Percentiles rank a stretch among this genome's conserved stretches.
These are phyloP conservation scores for Komagataella phaffii DNA, from an alignment of 805 yeast species.

Conservation along the genomic window DNA sequence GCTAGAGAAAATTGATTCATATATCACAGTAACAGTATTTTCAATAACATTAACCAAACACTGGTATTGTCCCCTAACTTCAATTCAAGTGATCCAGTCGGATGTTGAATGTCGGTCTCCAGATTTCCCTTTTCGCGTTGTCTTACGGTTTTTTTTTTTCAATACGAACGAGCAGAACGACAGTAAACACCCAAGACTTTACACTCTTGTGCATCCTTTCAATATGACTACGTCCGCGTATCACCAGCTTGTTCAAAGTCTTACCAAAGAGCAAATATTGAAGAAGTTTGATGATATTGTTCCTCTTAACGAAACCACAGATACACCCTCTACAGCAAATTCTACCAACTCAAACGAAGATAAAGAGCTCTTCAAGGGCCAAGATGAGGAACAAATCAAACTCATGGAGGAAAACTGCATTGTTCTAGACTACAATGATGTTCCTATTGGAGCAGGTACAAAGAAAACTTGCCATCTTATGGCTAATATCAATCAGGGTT, in stretches of 20 bases:
- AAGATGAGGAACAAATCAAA: slow-evolving; percentile 87
- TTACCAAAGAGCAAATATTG: slow-evolving; percentile 36
- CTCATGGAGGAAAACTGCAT: slow-evolving; percentile 96
- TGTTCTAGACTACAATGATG: slow-evolving; percentile 78
- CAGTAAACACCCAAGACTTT: neutral
- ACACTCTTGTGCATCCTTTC: slow-evolving; percentile 1
- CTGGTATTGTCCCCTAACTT: no score
- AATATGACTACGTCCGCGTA: slow-evolving; percentile 13
- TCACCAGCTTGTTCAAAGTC: slow-evolving; percentile 38
- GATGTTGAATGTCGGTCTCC: neutral
- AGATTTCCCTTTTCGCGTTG: neutral
- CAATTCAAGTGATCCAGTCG: no score
- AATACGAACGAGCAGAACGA: neutral
- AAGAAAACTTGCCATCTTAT: slow-evolving; percentile 83
- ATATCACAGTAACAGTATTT: no score
- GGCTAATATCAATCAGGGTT: slow-evolving; percentile 75
- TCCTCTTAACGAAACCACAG: slow-evolving; percentile 47
- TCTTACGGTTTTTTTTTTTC: neutral
- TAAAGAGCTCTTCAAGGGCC: slow-evolving; percentile 57
- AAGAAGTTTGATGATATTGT: slow-evolving; percentile 52
- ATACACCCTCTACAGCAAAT: slow-evolving; percentile 33
- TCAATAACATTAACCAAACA: no score
- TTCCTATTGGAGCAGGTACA: slow-evolving; percentile 85
- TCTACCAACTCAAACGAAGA: slow-evolving; percentile 16
- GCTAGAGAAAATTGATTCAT: no score